Percentiles rank a stretch among this genome's conserved stretches.
These are phyloP conservation scores for Xerocomellus chrysenteron DNA, from an alignment of 768 basidiomycete species.

Conservation along the genomic window DNA sequence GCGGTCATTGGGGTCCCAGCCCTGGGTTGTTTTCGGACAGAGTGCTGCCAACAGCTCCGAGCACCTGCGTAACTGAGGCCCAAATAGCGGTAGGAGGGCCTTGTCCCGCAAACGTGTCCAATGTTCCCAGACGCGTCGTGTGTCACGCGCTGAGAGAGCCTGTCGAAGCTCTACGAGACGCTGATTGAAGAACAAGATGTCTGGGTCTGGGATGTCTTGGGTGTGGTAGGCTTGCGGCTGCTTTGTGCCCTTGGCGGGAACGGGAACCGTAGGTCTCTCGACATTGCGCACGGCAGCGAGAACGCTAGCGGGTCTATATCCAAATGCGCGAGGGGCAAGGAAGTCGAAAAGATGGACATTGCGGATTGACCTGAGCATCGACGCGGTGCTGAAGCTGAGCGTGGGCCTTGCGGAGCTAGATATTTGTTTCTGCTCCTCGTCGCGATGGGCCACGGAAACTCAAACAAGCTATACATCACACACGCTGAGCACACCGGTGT, in stretches of 20 bases:
- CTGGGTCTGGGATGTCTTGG: constrained; percentile 25
- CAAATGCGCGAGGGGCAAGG: constrained; percentile 38
- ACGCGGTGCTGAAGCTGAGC: not conserved
- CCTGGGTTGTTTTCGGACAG: constrained; percentile 20
- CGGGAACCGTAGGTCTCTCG: not conserved
- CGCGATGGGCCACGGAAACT: constrained; percentile 82
- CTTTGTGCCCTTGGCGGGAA: constrained; percentile 5
- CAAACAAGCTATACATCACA: constrained; percentile 84
- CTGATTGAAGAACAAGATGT: constrained; percentile 37
- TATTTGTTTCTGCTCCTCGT: constrained; percentile 3
- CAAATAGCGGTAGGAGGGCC: constrained; percentile 46
- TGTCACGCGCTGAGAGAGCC: constrained; percentile 38
- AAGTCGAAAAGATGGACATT: constrained; percentile 39
- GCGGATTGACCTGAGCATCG: constrained; percentile 29
- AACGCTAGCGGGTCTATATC: constrained; percentile 20
- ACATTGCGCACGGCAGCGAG: constrained; percentile 6
- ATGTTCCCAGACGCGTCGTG: constrained; percentile 26
- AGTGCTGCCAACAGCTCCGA: constrained; percentile 36
- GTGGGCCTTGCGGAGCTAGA: not conserved
- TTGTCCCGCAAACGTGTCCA: constrained; percentile 47
- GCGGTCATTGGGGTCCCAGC: constrained; percentile 31
- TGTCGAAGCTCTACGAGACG: constrained; percentile 38
- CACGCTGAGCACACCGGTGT: constrained; percentile 84
- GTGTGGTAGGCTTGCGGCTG: constrained; percentile 7
- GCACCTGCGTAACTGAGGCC: constrained; percentile 41